Base-by-base conservation (phyloP, 257 asterid species). In the Eucommia ulmoides region DNA sequence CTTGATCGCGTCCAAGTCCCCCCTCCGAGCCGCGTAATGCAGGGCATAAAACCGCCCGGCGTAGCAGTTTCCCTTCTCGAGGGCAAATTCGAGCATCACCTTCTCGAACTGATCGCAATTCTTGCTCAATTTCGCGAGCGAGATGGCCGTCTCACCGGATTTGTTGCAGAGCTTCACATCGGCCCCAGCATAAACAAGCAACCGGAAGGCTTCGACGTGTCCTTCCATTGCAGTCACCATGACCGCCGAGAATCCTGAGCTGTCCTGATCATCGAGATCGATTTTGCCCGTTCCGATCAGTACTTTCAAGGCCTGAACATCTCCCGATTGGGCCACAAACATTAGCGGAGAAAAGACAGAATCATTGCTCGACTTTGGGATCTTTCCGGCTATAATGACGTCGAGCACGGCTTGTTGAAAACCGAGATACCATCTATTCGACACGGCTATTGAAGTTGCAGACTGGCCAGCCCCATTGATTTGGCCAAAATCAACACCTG, bases 211-310 rank as follows among this genome's bases (percentile, higher is more conserved):
- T 29, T 82, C 84, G 25, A 81, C 77, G 18, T 84, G 89, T 23
- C 84, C 89, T 68, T 81, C 82, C 63, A 44, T 64, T 56, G 93
- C 89, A 23, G 95, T 76, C 53, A 78, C 41, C 95, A 84, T 78
- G 35, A 74, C 79, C 8, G 95, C 93, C 1, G 95, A 84, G 74
- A 76, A 78, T 29, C 95, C 95, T 49, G 65, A 57, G 0, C 67
- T 77, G 35, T 84, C 93, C 65, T 81, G 93, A 68, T 63, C 45
- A 29, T 84, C 80, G 22, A 84, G 66, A 33, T 78, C 69, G 14
- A 60, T 44, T 26, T 70, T 72, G 58, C 60, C 64, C 14, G 14
- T 59, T 29, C 65, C 79, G 24, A 74, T 70, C 55, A 78, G 70
- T 12, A 68, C 61, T 66, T 78, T 74, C 61, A 81, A 61, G 59